phyloP scores from a whole-genome alignment of 495 filamentous ascomycete genomes.

The Lepraria neglecta region DNA sequence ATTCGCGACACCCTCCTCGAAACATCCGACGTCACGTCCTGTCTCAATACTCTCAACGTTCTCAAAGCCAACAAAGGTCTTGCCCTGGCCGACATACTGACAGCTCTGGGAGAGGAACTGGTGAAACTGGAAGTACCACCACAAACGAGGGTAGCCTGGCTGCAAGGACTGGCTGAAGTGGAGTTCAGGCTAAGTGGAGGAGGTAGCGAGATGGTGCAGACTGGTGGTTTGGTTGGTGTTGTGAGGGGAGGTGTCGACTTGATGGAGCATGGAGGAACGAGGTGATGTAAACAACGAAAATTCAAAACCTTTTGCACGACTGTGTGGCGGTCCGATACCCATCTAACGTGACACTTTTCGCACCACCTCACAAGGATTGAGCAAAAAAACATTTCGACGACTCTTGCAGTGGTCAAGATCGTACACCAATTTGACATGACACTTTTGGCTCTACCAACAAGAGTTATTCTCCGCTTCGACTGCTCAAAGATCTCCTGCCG shows the following conservation, averaged over 20 bases:
- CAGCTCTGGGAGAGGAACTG: slow-evolving; percentile 74
- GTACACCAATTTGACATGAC: not conserved
- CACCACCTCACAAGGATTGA: not conserved
- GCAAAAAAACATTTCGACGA: not conserved
- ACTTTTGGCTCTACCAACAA: not conserved
- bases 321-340: not conserved
- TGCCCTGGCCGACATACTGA: slow-evolving; percentile 88
- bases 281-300: not conserved
- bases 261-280: slow-evolving; percentile 41
- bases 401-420: not conserved
- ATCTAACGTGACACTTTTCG: not conserved
- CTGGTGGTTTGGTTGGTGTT: slow-evolving; percentile 84
- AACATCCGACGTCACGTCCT: slow-evolving; percentile 78
- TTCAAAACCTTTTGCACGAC: not conserved
- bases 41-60: slow-evolving; percentile 75
- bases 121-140: slow-evolving; percentile 75
- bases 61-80: slow-evolving; percentile 83
- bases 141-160: slow-evolving; percentile 82
- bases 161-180: slow-evolving; percentile 85
- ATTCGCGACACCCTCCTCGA: slow-evolving; percentile 77
- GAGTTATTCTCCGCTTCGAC: not conserved
- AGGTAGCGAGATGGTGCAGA: slow-evolving; percentile 84
- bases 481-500: not conserved
- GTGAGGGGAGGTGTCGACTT: slow-evolving; percentile 82
- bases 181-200: slow-evolving; percentile 87